These are phyloP conservation scores for Danielia oregonensis DNA, from an alignment of 805 yeast genomes.

Conservation along the genomic window DNA sequence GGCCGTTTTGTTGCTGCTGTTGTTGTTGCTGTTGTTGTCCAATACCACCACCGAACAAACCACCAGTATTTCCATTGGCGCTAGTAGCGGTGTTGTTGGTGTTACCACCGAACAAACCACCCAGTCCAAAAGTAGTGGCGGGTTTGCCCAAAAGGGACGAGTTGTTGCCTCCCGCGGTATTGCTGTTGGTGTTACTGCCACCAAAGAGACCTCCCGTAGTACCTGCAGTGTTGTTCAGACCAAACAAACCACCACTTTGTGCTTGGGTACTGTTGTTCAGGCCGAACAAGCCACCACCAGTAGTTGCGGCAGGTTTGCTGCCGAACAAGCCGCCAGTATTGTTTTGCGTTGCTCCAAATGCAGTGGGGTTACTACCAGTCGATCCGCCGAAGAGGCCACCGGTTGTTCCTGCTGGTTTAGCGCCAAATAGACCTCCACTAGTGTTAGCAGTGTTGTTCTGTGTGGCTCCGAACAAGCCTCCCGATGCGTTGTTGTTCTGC, in stretches of 20 bases:
- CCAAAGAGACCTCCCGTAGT: constrained; percentile 13
- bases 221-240: constrained; percentile 11
- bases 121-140: constrained; percentile 9
- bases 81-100: constrained; percentile 14
- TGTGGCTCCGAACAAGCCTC: constrained; percentile 7
- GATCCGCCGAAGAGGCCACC: constrained; percentile 30
- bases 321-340: constrained; percentile 15
- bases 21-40: constrained; percentile 19
- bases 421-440: constrained; percentile 41
- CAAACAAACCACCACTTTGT: constrained; percentile 19
- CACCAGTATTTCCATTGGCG: constrained; percentile 9
- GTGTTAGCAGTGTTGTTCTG: constrained; percentile 5
- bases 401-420: constrained; percentile 10
- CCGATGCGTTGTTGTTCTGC: constrained; percentile 9
- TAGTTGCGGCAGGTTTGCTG: constrained; percentile 8
- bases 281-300: constrained; percentile 31
- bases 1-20: constrained; percentile 18
- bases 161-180: constrained; percentile 1
- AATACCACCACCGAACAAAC: constrained; percentile 27
- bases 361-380: constrained; percentile 18
- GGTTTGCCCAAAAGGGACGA: constrained; percentile 11
- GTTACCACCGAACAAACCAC: constrained; percentile 27
- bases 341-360: constrained; percentile 18
- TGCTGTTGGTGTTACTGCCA: constrained; percentile 7
- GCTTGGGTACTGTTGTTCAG: constrained; percentile 12